A percentile compares a stretch with the other conserved stretches of the same genome.
Evolutionary conservation across 2,329 filamentous ascomycete species (phyloP).

Genomic region (Ascochyta lentis): DNA sequence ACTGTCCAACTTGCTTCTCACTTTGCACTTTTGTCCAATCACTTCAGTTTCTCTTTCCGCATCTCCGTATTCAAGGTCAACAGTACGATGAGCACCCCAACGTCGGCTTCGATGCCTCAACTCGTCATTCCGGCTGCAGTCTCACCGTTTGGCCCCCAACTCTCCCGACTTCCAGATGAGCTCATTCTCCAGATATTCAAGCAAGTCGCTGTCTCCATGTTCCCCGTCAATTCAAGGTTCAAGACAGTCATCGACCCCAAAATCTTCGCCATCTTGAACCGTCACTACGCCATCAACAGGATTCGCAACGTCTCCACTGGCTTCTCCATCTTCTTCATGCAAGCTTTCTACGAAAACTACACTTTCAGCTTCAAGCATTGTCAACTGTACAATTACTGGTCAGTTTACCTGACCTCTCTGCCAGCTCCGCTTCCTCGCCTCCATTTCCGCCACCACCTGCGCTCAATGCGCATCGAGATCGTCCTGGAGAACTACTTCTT

Average conservation of each 20-base stretch:
- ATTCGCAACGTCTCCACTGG: constrained; percentile 12
- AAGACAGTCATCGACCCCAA: constrained; percentile 4
- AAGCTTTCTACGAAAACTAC: constrained; percentile 20
- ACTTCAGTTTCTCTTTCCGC: background rate
- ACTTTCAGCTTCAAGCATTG: constrained; percentile 8
- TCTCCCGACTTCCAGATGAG: constrained; percentile 22
- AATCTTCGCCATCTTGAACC: constrained; percentile 14
- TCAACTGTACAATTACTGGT: background rate
- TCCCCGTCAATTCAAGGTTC: constrained; percentile 1
- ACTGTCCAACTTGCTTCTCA: background rate
- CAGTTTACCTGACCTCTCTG: background rate
- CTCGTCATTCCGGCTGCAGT: constrained; percentile 10
- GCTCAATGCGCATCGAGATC: constrained; percentile 14
- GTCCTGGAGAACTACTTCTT: constrained; percentile 17
- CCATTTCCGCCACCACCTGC: constrained; percentile 1
- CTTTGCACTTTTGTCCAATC: background rate
- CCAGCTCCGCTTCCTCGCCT: constrained; percentile 3
- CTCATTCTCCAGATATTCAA: constrained; percentile 24
- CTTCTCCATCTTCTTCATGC: constrained; percentile 12
- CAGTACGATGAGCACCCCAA: background rate
- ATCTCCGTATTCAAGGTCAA: background rate
- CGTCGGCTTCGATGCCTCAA: constrained; percentile 2
- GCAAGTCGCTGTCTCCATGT: constrained; percentile 1
- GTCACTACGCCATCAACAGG: constrained; percentile 3
- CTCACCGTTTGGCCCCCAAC: constrained; percentile 4